Conservation (phyloP, 2,329 filamentous ascomycete species). For the Camillea tinctor region DNA sequence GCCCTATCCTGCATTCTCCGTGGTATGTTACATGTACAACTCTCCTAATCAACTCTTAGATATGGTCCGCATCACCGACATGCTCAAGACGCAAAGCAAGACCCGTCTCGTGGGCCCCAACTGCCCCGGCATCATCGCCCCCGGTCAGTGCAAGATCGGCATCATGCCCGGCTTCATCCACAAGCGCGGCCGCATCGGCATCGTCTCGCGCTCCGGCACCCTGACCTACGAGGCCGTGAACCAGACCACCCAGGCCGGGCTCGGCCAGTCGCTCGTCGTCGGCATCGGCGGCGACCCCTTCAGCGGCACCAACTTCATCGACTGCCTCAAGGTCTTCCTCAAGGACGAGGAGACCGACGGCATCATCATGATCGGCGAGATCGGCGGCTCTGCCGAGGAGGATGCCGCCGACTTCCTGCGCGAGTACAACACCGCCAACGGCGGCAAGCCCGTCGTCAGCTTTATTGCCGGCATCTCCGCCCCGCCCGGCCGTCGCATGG, state of each 20-base stretch:
- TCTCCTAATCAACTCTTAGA: no score
- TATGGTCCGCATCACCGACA: constrained; percentile 98
- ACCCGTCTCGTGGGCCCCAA: constrained; percentile 95
- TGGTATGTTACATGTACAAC: no score
- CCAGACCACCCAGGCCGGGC: constrained; percentile 95
- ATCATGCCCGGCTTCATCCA: constrained; percentile 99
- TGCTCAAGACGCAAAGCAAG: constrained; percentile 96
- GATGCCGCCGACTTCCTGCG: constrained; percentile 96
- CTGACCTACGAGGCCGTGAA: constrained; percentile 99
- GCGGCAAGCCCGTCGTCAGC: constrained; percentile 88
- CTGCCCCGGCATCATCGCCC: constrained; percentile 94
- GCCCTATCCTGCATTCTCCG: constrained; percentile 30
- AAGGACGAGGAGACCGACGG: constrained; percentile 95
- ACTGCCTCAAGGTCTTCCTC: constrained; percentile 96
- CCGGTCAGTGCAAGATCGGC: constrained; percentile 98
- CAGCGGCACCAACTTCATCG: constrained; percentile 99
- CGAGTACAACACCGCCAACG: constrained; percentile 82
- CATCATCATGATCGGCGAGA: constrained; percentile 99
- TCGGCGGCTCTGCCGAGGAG: constrained; percentile 95
- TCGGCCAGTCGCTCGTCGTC: constrained; percentile 96
- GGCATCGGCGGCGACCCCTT: constrained; percentile 99
- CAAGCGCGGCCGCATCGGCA: constrained; percentile 97
- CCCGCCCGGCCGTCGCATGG: constrained; percentile 94
- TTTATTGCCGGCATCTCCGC: constrained; percentile 99
- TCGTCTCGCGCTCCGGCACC: constrained; percentile 96